Percentiles rank a stretch among this genome's conserved stretches.
phyloP scores from a whole-genome alignment of 2,329 filamentous ascomycete species.

The Exophiala spinifera region DNA sequence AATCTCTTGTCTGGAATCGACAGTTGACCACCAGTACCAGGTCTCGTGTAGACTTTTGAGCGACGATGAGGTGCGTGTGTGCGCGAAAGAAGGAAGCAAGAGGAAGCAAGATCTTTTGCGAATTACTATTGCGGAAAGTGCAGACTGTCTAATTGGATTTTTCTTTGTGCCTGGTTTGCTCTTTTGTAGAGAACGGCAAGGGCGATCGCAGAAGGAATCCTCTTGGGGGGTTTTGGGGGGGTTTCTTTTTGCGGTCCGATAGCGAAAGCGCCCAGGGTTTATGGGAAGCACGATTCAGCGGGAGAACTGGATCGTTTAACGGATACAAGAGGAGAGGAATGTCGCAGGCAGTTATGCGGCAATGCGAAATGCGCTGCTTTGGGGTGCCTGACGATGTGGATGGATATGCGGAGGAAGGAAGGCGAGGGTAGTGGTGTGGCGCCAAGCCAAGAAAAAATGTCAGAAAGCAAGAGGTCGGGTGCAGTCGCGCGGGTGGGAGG shows the following conservation, averaged over 20 bases:
- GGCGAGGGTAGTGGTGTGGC: slow-evolving; percentile 10
- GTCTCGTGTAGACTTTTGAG: slow-evolving; percentile 29
- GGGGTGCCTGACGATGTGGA: slow-evolving; percentile 12
- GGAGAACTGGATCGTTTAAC: slow-evolving; percentile 12
- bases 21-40: slow-evolving; percentile 7
- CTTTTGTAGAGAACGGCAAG: slow-evolving; percentile 18
- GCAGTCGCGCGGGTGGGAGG: slow-evolving; percentile 19
- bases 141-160: slow-evolving; percentile 22
- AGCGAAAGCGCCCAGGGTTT: slow-evolving; percentile 16
- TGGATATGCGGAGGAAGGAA: slow-evolving; percentile 5
- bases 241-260: slow-evolving; percentile 2
- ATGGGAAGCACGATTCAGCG: slow-evolving; percentile 19
- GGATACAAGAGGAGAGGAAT: slow-evolving; percentile 1
- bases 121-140: slow-evolving; percentile 28
- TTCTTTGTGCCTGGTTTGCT: slow-evolving; percentile 15
- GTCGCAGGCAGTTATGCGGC: slow-evolving; percentile 17
- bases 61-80: slow-evolving; percentile 37
- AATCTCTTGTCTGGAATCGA: slow-evolving; percentile 12
- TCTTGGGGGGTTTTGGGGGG: slow-evolving; percentile 1
- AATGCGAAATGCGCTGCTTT: slow-evolving; percentile 15
- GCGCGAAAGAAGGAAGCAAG: slow-evolving; percentile 38
- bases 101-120: slow-evolving; percentile 22
- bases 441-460: slow-evolving; percentile 27
- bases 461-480: slow-evolving; percentile 18
- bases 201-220: slow-evolving; percentile 10